Percentiles rank a stretch among this genome's conserved stretches.
phyloP scores from a whole-genome alignment of 441 rosid genomes.

The Raphanus hybrid region DNA sequence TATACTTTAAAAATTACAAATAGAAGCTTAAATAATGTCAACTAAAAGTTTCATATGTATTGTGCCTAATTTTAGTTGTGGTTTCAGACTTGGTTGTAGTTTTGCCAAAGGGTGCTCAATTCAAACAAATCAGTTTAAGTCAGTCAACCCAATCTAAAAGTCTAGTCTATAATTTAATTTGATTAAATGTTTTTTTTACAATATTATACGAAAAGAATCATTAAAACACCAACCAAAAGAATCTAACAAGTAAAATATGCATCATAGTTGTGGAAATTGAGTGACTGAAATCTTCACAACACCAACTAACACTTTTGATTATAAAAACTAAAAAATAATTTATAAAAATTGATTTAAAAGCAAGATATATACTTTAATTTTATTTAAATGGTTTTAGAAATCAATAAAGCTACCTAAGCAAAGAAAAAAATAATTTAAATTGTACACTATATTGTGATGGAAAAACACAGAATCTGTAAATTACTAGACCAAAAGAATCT shows the following conservation, averaged over 20 bases:
- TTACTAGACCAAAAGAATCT: neutral
- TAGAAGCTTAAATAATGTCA: neutral
- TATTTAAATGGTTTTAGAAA: neutral
- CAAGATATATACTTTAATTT: neutral
- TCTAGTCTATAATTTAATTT: neutral
- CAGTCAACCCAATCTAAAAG: neutral
- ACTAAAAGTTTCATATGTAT: neutral
- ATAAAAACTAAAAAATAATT: too few species aligned
- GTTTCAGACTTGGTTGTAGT: constrained; percentile 55
- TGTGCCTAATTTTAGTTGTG: constrained; percentile 37
- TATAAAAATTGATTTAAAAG: neutral
- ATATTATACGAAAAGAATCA: neutral
- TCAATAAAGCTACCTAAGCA: neutral
- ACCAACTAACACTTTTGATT: neutral
- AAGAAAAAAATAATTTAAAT: neutral
- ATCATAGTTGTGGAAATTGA: neutral
- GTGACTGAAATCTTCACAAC: neutral
- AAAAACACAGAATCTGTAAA: constrained; percentile 4
- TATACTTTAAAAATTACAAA: neutral
- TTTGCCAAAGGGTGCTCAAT: constrained; percentile 36
- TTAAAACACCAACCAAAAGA: neutral
- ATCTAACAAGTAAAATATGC: neutral
- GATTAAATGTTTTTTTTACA: neutral
- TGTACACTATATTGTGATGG: neutral
- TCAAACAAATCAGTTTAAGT: constrained; percentile 16